Conservation (phyloP, 176 grass and related monocot species). For the Musa troglodytarum region DNA sequence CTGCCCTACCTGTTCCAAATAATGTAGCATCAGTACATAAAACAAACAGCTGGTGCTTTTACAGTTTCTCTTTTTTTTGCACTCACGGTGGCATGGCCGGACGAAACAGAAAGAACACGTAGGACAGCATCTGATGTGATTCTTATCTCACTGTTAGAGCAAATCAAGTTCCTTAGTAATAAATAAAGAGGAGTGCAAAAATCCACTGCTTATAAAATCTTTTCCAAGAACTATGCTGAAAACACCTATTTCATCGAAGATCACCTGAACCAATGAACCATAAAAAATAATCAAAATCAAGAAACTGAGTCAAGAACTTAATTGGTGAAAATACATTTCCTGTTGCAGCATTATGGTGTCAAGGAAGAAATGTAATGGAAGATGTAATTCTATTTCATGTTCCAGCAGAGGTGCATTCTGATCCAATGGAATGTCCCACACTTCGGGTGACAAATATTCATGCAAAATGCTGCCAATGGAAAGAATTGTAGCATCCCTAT, state of each 20-base stretch:
- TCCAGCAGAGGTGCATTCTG: conserved; percentile 30
- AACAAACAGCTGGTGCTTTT: too few relatives aligned
- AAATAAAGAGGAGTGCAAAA: conserved; percentile 91
- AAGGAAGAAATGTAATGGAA: conserved; percentile 65
- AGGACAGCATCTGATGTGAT: conserved; percentile 72
- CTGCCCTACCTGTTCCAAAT: too few relatives aligned
- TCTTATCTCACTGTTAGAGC: conserved; percentile 72
- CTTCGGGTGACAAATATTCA: conserved; percentile 74
- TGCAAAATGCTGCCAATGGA: conserved; percentile 71
- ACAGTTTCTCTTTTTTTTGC: conserved; percentile 16
- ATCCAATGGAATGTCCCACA: conserved; percentile 78
- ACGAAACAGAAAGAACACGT: conserved; percentile 55
- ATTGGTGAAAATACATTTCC: conserved; percentile 32
- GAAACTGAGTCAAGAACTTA: conserved; percentile 19
- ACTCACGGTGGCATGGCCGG: conserved; percentile 59
- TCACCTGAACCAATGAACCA: conserved; percentile 38
- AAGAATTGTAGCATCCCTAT: conserved; percentile 44
- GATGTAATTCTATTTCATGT: conserved; percentile 30
- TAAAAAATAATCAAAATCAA: conserved; percentile 19
- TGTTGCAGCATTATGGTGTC: conserved; percentile 67
- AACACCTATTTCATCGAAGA: conserved; percentile 86
- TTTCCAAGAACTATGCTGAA: conserved; percentile 65
- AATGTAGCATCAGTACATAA: too few relatives aligned
- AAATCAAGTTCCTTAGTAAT: conserved; percentile 70
- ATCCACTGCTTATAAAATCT: conserved; percentile 81